Evolutionary conservation across 2,329 filamentous ascomycete species (phyloP), one percentile per base, ranked within the genome.

Genomic region (Geoglossum cookeanum): DNA sequence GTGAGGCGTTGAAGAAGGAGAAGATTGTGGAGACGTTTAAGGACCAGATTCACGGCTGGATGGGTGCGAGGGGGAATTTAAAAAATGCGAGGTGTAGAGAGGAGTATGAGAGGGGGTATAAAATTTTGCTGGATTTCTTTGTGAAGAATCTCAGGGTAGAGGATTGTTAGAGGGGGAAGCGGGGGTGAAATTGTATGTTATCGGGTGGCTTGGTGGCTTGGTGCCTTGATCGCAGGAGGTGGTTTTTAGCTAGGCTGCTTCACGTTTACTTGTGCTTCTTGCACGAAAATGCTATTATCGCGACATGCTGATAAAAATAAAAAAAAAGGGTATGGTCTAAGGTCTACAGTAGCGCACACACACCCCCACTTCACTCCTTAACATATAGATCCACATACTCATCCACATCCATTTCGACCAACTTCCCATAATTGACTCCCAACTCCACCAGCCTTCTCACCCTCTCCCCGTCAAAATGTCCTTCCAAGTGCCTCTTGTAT

Each of bases 371-470:
- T 15, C 15, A 53, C 54, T 55, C 54, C 13, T n/a, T 84, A 56
- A 82, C 77, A 66, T 83, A 95, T 69, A 94, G 71, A 70, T 97
- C 89, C 63, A 98, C 86, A 68, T 96, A 97, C 74, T 92, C 81
- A 71, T 98, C 91, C 37, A 97, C 83, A 57, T 87, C 78, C 76
- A 86, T 85, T 65, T 76, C 73, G 74, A 95, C 87, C 57, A 97
- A 74, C 71, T 78, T 81, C 71, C 83, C 79, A 59, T 76, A 73
- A 69, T 95, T 81, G 71, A 84, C 80, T 64, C 86, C 85, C 56
- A 97, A 74, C 63, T 87, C 78, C 55, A 96, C 78, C 57, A 98
- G 78, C 74, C 92, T 77, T 73, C 91, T 79, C 55, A 96, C 87
- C 67, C 83, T 53, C 54, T 78, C 75, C 68, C 86, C 78, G 60